Evolutionary conservation across 352 stramenopile genomes (phyloP), one percentile per base, ranked within the genome.

Genomic region (Globisporangium acanthophoron): DNA sequence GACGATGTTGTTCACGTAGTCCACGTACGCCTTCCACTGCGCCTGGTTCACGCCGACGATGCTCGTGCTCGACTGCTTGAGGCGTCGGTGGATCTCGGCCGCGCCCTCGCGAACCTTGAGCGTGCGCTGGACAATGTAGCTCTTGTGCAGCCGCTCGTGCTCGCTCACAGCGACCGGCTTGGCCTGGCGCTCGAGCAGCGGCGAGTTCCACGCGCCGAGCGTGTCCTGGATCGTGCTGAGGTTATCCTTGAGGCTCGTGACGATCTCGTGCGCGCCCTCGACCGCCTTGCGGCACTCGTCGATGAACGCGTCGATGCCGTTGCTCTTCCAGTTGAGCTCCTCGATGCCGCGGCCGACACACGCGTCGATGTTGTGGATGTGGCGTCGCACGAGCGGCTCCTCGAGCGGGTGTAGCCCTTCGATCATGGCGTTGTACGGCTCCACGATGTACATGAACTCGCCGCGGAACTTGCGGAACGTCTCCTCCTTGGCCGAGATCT

Each of bases 1-100:
- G 15, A 99, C 93, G 18, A 98, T 95, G 66, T 96, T 98, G 72
- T 98, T 99, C 50, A 99, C 90, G 61, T 98, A 99, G 65, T 99
- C 93, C 20, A 98, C 88, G 62, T 99, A 99, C 15, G 88, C 90
- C 54, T 94, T 96, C 97, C 97, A 99, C 68, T 98, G 83, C n/a
- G 93, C 94, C 29, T 82, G 92, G 62, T 98, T 98, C 43, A 96
- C 94, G 13, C 84, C 78, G 12, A 98, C 88, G 33, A 99, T 91
- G 9, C 96, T 79, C 16, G 96, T 94, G 67, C 98, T 98, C 2
- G 90, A 98, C 61, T 98, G 92, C 68, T 99, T 98, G 46, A 99
- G 59, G 20, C 97, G 83, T 16, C 84, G 83, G 59, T 98, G 92
- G 66, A 99, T 99, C 73, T 98, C 89, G 11, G 96, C 88, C 5